phyloP scores from a whole-genome alignment of 176 grass and related monocot species.

The Canna indica region DNA sequence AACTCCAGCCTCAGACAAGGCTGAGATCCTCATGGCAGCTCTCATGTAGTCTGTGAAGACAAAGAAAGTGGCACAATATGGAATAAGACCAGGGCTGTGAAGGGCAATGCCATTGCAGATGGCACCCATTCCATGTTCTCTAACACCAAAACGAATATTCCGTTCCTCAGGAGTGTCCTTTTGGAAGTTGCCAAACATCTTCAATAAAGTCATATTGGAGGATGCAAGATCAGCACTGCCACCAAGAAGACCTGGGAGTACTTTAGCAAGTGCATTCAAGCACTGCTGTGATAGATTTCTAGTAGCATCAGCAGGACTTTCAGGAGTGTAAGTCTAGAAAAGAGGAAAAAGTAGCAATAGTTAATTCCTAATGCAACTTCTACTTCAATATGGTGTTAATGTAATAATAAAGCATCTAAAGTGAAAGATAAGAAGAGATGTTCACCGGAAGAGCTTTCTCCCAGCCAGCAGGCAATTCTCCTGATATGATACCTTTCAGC shows the following conservation, averaged over 20 bases:
- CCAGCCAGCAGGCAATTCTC: slow-evolving; percentile 78
- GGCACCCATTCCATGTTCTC: slow-evolving; percentile 94
- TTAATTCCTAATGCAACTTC: neutral
- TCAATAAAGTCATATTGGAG: slow-evolving; percentile 97
- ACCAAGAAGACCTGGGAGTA: slow-evolving; percentile 81
- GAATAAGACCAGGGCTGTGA: slow-evolving; percentile 80
- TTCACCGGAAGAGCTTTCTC: slow-evolving; percentile 84
- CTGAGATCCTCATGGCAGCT: slow-evolving; percentile 90
- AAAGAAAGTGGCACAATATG: slow-evolving; percentile 98
- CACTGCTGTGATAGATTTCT: slow-evolving; percentile 90
- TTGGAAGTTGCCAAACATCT: slow-evolving; percentile 95
- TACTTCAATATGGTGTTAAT: slow-evolving; percentile 9
- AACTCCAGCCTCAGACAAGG: slow-evolving; percentile 62
- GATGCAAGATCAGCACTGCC: slow-evolving; percentile 97
- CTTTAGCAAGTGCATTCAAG: slow-evolving; percentile 84
- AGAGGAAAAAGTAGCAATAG: slow-evolving; percentile 2
- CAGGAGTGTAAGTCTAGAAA: slow-evolving; percentile 78
- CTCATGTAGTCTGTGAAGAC: slow-evolving; percentile 99
- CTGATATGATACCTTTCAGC: slow-evolving; percentile 74
- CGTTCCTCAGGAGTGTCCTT: slow-evolving; percentile 89
- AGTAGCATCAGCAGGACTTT: slow-evolving; percentile 79
- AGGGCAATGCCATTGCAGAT: slow-evolving; percentile 92
- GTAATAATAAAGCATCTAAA: slow-evolving; percentile 9
- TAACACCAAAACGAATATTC: slow-evolving; percentile 93
- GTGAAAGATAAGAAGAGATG: slow-evolving; percentile 1